Evolutionary conservation across 2,329 filamentous ascomycete species (phyloP), one percentile per base, ranked within the genome.

Genomic region (Penicillium vulpinum): DNA sequence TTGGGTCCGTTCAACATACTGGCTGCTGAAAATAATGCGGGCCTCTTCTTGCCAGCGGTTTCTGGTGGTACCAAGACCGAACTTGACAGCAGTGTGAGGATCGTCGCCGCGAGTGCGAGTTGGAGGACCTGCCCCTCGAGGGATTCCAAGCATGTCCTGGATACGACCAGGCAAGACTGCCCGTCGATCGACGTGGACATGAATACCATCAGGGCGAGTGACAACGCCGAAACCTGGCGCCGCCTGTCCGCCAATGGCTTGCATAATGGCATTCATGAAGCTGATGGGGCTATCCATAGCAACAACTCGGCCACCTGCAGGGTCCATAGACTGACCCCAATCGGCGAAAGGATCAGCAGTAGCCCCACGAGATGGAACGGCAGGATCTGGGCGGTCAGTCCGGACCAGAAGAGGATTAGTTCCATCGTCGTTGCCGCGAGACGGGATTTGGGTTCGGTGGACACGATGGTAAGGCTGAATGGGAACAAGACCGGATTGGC

Each of bases 41-140:
- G 92, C 88, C 73, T 97, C 95, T 69, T 97, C 91, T 69, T 90
- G 85, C 88, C 95, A 99, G 59, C 94, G 88, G 51, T 83, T 82
- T 54, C 83, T 80, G 1, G 94, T 97, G 9, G 85, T 81, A 36
- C 86, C 84, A 9, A 91, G 81, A 21, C 82, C 78, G 72, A 97
- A 97, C 3, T 86, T 80, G 26, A 92, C 87, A 13, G 91, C 88
- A 64, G 89, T 88, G n/a, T 85, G 80, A 33, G 78, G 78, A 58
- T 81, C 80, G 52, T 81, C 79, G 40, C 75, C 70, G 43, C 74
- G 70, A 60, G 70, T 60, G 40, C 69, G 66, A 55, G 70, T 57
- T 26, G 54, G 54, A 41, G 54, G 40, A 62, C 57, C 49, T 70
- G 68, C 51, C 61, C 48, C 64, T 51, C 74, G 69, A 33, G 67